Base-by-base conservation (phyloP, 1,284 basidiomycete species). In the Fomitopsis palustris region DNA sequence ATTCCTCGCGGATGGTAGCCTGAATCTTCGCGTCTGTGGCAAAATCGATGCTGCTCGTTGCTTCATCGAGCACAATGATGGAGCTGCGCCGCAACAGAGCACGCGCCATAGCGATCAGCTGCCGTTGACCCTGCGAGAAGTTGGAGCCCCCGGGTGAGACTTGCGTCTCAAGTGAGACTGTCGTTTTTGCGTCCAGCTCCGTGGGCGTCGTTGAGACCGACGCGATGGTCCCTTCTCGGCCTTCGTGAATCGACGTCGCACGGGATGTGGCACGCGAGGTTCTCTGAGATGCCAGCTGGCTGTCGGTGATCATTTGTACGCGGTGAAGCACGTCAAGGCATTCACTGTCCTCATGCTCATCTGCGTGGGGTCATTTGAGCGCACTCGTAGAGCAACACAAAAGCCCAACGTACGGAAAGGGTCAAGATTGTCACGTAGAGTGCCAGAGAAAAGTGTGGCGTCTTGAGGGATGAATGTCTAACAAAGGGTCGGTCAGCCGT, bases 61-160 rank as follows among this genome's bases (percentile, higher is more conserved):
- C 91, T 72, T 95, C 93, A 70, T 95, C 93, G 59, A 95, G 78
- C 31, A 95, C 85, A 55, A 95, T 87, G 61, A 95, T 84, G 17
- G 87, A 82, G 62, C 88, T 90, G 6, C 85, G 81, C 9, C 91
- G 79, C 9, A 96, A 78, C 16, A 95, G 79, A 0, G 91, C 91
- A 17, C 91, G 80, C 2, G 88, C 88, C 82, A 92, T 84, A 1
- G 92, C 89, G 23, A 95, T 83, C 3, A 95, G 78, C 72, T 95
- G 93, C 19, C 90, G 71, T 67, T 96, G 92, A 4, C 93, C 93
- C 61, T 91, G 89, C 2, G 89, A 92, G 68, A 95, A 92, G 74
- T 94, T 94, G 57, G 83, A 81, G 5, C 93, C 93, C 1, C 91
- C 91, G 0, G 89, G 80, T 0, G 90, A 90, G 2, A 95, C 87